These are phyloP conservation scores for Zygoascus sp. DNA, from an alignment of 1,139 yeast genomes.

Conservation along the genomic window DNA sequence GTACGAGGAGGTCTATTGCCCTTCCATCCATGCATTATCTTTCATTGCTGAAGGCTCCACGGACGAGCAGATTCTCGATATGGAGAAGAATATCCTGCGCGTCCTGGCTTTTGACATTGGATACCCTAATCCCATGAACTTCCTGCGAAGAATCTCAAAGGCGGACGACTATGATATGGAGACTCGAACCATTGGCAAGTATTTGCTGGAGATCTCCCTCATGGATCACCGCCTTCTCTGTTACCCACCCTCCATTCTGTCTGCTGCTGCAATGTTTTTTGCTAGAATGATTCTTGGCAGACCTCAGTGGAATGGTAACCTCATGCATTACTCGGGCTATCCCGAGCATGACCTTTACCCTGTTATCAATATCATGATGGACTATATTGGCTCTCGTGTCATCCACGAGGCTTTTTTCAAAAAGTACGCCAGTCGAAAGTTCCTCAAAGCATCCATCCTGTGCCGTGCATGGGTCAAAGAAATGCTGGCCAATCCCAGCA, in stretches of 20 bases:
- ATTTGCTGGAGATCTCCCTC: conserved; percentile 73
- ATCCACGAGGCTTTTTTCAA: conserved; percentile 91
- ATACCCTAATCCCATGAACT: conserved; percentile 93
- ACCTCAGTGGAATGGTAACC: conserved; percentile 63
- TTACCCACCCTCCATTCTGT: conserved; percentile 72
- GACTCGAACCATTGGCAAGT: conserved; percentile 88
- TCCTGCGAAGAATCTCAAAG: conserved; percentile 83
- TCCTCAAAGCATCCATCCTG: conserved; percentile 83
- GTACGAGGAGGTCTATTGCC: conserved; percentile 91
- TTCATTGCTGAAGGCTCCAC: conserved; percentile 82
- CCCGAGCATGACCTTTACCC: conserved; percentile 65
- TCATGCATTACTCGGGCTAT: conserved; percentile 88
- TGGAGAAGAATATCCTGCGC: conserved; percentile 77
- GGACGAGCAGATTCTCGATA: conserved; percentile 80
- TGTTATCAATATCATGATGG: conserved; percentile 68
- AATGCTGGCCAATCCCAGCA: conserved; percentile 14
- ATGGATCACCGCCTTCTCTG: conserved; percentile 81
- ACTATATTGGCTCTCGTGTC: conserved; percentile 72
- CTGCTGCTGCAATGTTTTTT: conserved; percentile 90
- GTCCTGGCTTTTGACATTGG: conserved; percentile 73
- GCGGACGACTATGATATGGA: conserved; percentile 95
- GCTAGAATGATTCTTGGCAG: conserved; percentile 75
- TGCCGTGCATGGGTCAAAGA: conserved; percentile 91
- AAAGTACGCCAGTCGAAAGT: conserved; percentile 86
- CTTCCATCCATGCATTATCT: conserved; percentile 82